A percentile compares a stretch with the other conserved stretches of the same genome.
Evolutionary conservation across 1,284 basidiomycete species (phyloP).

Genomic region (Dichomitus squalens): DNA sequence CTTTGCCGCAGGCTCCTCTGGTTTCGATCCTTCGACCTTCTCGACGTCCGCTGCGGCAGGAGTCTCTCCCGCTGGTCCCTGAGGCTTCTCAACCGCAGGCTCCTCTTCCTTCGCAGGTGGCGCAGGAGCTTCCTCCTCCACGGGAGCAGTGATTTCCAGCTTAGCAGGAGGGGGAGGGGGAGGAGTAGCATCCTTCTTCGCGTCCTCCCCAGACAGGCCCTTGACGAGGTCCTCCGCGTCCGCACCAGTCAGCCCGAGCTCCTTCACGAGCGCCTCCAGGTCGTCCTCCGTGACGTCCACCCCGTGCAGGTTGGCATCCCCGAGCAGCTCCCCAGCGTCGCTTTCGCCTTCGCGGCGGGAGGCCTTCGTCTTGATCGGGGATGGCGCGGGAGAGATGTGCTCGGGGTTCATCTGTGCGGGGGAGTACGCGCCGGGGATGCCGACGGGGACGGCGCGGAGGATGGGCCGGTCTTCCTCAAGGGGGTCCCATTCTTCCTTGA

Average conservation of each 20-base stretch:
- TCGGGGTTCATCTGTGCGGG: slow-evolving; percentile 79
- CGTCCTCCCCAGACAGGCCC: slow-evolving; percentile 44
- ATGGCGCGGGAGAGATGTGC: slow-evolving; percentile 53
- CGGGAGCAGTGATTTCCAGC: neutral
- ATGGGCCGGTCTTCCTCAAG: slow-evolving; percentile 54
- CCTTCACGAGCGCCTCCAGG: slow-evolving; percentile 63
- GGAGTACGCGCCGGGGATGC: slow-evolving; percentile 74
- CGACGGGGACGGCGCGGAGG: slow-evolving; percentile 60
- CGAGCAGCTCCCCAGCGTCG: slow-evolving; percentile 66
- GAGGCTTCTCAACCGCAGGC: neutral
- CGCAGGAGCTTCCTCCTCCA: neutral
- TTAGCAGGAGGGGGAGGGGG: neutral
- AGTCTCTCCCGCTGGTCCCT: neutral
- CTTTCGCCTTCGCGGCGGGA: slow-evolving; percentile 44
- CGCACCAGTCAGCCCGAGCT: slow-evolving; percentile 72
- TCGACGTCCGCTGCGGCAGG: neutral
- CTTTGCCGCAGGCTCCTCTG: neutral
- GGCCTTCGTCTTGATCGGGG: slow-evolving; percentile 39
- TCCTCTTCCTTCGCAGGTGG: slow-evolving; percentile 6
- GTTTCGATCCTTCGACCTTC: neutral
- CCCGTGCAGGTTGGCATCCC: slow-evolving; percentile 72
- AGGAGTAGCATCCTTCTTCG: slow-evolving; percentile 4
- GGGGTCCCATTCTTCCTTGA: slow-evolving; percentile 60
- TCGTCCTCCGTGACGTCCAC: slow-evolving; percentile 78
- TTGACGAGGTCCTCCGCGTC: slow-evolving; percentile 71